Base-by-base conservation (phyloP, 1,284 basidiomycete species). In the Xerocomus cyaneibrunnescens region DNA sequence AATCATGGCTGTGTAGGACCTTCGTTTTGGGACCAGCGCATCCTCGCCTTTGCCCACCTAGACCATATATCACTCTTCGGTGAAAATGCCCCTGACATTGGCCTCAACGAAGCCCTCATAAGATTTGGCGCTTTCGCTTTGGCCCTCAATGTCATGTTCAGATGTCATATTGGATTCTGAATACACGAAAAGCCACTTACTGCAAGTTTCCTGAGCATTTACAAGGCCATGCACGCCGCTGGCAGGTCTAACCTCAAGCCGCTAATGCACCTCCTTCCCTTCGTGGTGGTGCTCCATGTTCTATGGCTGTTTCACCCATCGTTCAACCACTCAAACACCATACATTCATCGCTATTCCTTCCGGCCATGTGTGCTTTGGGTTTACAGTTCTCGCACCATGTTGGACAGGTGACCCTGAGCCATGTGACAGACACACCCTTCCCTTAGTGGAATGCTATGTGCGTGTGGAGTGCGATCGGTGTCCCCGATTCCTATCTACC, bases 291-390 rank as follows among this genome's bases (percentile, higher is more conserved):
- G 17, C 77, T 93, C 49, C 88, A 97, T 61, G 66, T 93, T 35
- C 70, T 80, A 23, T 98, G 94, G 95, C 78, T 97, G 21, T 79
- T 83, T 27, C 80, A 83, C 37, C 83, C 89, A 5, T 73, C 80
- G n/a, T 74, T 74, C 58, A 67, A 74, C 51, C 70, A 79, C 54
- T 80, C 81, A 1, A 74, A 71, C 27, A 83, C 88, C 65, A 69
- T 87, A 45, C 70, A 82, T 60, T 84, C 83, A 1, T 73, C 84
- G 2, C 76, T 88, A 19, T 86, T 98, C 63, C 72, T 98, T 6
- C 92, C 94, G 1, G 96, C 96, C 76, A 70, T 95, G 17, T 85
- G 84, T 58, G 87, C 88, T 39, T 98, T 94, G 94, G 96, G 92
- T 21, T 72, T 93, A 44, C 85, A 88, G 62, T 93, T 92, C 58